These are phyloP conservation scores for Aspergillus funiculosus DNA, from an alignment of 495 filamentous ascomycete species.

Conservation along the genomic window DNA sequence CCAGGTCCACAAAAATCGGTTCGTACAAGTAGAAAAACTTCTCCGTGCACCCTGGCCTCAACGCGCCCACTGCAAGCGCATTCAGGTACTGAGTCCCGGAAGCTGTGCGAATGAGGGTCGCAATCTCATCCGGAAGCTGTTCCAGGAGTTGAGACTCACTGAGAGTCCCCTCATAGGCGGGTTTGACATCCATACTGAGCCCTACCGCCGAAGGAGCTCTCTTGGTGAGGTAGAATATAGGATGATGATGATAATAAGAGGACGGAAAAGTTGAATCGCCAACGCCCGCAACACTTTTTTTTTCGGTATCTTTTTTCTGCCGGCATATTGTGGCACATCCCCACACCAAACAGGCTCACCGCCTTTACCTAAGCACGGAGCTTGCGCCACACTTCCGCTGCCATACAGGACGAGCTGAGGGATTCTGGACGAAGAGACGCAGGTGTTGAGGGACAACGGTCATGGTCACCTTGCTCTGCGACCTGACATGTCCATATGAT, in stretches of 20 bases:
- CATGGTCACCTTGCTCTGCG: conserved; percentile 13
- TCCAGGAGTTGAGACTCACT: conserved; percentile 43
- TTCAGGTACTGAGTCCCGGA: conserved; percentile 62
- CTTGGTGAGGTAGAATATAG: conserved; percentile 22
- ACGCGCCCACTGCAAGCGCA: conserved; percentile 58
- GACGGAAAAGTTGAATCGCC: conserved; percentile 18
- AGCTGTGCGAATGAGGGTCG: conserved; percentile 57
- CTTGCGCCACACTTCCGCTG: conserved; percentile 26
- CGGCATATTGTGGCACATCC: conserved; percentile 28
- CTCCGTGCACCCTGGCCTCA: conserved; percentile 59
- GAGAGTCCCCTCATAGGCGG: conserved; percentile 43
- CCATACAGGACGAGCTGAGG: not conserved
- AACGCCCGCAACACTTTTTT: conserved; percentile 30
- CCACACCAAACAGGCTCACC: conserved; percentile 28
- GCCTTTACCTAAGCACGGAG: conserved; percentile 31
- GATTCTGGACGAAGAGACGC: conserved; percentile 3
- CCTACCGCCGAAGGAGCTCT: conserved; percentile 36
- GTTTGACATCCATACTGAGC: conserved; percentile 39
- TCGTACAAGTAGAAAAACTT: conserved; percentile 65
- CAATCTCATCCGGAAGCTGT: conserved; percentile 58
- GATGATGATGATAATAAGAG: no score
- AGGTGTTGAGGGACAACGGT: conserved; percentile 15
- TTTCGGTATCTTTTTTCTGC: conserved; percentile 34
- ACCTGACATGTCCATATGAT: conserved; percentile 13
- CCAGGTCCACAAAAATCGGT: conserved; percentile 68